Evolutionary conservation across 257 asterid species (phyloP), one percentile per base, ranked within the genome.

Genomic region (Primulina huaijiensis): DNA sequence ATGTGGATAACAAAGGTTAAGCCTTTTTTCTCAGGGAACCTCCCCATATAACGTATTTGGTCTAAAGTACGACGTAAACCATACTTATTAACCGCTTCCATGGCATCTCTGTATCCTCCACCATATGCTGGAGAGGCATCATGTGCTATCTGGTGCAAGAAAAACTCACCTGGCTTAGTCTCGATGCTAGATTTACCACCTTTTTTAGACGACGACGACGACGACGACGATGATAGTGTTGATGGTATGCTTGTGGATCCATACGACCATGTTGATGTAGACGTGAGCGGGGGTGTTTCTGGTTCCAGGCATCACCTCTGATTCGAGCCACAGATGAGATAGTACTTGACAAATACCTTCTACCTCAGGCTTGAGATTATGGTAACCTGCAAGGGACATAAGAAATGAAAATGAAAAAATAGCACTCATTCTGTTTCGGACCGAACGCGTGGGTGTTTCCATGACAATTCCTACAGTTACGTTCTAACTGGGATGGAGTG

Each of bases 341-440:
- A 91, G 88, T 57, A 94, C 97, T 80, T 91, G 97, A 62, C 99
- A 94, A 73, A 94, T 94, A 11, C 99, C 99, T 83, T 94, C 99
- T 34, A 94, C 88, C 76, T 85, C 93, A 0, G 95, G 90, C 74
- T 74, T 80, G 30, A 94, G 92, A 71, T 86, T 89, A 1, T 92
- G 80, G 68, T 71, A 94, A 53, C 86, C 97, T 94, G 86, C 75
- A 73, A 21, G n/a, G 7, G 17, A 33, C 25, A 58, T 17, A 67
- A 19, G 40, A 19, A 6, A 52, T 33, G 3, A 1, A 31, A 6
- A 21, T 21, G 23, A 21, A 40, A 30, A 30, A 50, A 35, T 57
- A 21, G 37, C 53, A 62, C 23, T 3, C 9, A 16, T 14, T 30
- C 31, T 60, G 30, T 58, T 7, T 17, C 19, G 23, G 56, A 43